These are phyloP conservation scores for Podila epigama DNA, from an alignment of 192 early-diverging fungal genomes.

Conservation along the genomic window DNA sequence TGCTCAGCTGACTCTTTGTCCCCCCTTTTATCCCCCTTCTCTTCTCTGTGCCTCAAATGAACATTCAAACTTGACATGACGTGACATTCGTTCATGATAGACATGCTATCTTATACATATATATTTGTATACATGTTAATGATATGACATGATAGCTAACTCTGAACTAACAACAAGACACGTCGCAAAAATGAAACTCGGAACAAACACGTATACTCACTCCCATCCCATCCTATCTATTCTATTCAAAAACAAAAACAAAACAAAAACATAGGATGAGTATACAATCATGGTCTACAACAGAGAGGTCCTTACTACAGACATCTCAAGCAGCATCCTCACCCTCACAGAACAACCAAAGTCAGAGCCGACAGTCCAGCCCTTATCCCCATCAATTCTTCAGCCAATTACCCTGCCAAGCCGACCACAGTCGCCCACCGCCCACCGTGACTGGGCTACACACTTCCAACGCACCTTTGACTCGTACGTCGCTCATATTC, in stretches of 20 bases:
- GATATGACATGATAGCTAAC: too few species aligned
- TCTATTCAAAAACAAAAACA: background rate
- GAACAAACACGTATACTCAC: background rate
- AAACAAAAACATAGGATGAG: conserved; percentile 49
- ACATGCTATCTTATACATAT: too few species aligned
- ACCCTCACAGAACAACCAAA: conserved; percentile 52
- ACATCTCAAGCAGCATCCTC: conserved; percentile 46
- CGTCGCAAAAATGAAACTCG: too few species aligned
- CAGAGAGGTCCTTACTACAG: conserved; percentile 56
- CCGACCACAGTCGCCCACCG: conserved; percentile 30
- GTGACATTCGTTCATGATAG: too few species aligned
- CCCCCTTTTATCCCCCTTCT: too few species aligned
- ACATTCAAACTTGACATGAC: too few species aligned
- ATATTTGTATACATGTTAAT: too few species aligned
- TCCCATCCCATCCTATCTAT: background rate
- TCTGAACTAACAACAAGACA: too few species aligned
- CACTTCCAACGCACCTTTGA: conserved; percentile 36
- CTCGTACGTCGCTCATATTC: conserved; percentile 15
- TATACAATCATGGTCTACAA: conserved; percentile 62
- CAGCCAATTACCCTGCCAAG: conserved; percentile 37
- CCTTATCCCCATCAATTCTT: conserved; percentile 29
- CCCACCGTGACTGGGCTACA: conserved; percentile 20
- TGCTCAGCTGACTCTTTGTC: background rate
- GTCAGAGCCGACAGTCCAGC: conserved; percentile 34
- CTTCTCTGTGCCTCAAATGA: too few species aligned